Evolutionary conservation across 2,329 filamentous ascomycete species (phyloP).

Genomic region (Sphaceloma murrayae): DNA sequence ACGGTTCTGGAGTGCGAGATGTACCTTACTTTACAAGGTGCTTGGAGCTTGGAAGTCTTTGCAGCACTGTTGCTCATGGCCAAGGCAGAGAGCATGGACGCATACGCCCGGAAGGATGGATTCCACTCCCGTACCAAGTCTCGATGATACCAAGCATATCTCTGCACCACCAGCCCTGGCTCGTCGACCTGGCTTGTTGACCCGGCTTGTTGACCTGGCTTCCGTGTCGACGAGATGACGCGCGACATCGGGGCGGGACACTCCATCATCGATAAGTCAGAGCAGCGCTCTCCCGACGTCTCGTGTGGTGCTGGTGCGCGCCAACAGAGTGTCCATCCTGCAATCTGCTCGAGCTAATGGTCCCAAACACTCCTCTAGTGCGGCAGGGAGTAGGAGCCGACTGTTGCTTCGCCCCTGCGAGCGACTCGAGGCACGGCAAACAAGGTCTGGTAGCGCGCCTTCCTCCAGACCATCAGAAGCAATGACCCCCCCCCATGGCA

Average conservation of each 20-base stretch:
- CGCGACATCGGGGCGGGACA: conserved; percentile 4
- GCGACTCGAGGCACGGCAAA: neutral
- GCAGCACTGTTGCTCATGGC: too few species aligned
- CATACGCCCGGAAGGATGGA: too few species aligned
- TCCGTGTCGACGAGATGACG: conserved; percentile 11
- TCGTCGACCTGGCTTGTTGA: too few species aligned
- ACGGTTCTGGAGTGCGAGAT: too few species aligned
- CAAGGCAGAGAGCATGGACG: conserved; percentile 7
- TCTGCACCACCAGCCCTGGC: conserved; percentile 1
- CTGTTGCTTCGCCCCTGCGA: conserved; percentile 10
- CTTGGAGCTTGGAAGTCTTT: too few species aligned
- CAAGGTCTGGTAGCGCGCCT: neutral
- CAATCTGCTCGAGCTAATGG: conserved; percentile 1
- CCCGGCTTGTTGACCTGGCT: neutral
- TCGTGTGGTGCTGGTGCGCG: too few species aligned
- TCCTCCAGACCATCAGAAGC: conserved; percentile 1
- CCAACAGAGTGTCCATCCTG: neutral
- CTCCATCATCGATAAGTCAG: conserved; percentile 2
- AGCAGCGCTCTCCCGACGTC: neutral
- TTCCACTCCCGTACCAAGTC: neutral
- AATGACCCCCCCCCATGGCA: conserved; percentile 6
- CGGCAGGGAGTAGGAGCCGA: conserved; percentile 13
- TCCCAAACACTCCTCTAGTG: conserved; percentile 10
- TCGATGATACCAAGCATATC: neutral
- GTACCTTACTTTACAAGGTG: too few species aligned